These are phyloP conservation scores for Euryodendron excelsum DNA, from an alignment of 148 eudicot genomes.

Conservation along the genomic window DNA sequence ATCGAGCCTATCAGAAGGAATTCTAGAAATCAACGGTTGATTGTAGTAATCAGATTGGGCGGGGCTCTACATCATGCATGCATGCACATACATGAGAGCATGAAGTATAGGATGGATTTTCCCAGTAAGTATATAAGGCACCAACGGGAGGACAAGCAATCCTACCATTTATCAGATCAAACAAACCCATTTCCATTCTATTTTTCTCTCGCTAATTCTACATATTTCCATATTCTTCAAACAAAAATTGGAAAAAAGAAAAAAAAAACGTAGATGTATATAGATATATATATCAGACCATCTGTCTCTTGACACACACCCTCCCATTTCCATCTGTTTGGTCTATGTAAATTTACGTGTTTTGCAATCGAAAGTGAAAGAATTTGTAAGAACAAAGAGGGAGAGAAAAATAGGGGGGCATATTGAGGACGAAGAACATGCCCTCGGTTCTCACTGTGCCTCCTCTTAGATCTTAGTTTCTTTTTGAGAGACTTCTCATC, in stretches of 20 bases:
- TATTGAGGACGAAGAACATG: constrained; percentile 19
- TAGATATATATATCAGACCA: neutral
- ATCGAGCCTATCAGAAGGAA: neutral
- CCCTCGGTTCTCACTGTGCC: constrained; percentile 19
- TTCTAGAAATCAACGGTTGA: neutral
- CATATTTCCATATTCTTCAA: constrained; percentile 1
- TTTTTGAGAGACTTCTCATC: constrained; percentile 12
- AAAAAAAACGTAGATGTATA: neutral
- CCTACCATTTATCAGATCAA: constrained; percentile 15
- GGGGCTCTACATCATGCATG: no score
- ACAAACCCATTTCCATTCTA: constrained; percentile 9
- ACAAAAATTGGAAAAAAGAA: constrained; percentile 2
- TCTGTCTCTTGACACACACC: constrained; percentile 16
- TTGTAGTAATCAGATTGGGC: neutral
- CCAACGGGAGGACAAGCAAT: constrained; percentile 6
- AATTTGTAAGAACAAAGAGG: constrained; percentile 9
- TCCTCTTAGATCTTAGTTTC: constrained; percentile 38
- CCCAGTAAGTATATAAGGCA: neutral
- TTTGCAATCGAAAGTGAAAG: constrained; percentile 1
- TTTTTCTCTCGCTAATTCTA: neutral
- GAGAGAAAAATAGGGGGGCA: constrained; percentile 9
- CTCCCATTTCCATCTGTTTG: constrained; percentile 19
- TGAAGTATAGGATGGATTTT: neutral
- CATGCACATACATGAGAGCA: neutral
- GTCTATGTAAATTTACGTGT: constrained; percentile 9